phyloP scores from a whole-genome alignment of 176 grass and related monocot genomes.

The Oryza glumipatula region DNA sequence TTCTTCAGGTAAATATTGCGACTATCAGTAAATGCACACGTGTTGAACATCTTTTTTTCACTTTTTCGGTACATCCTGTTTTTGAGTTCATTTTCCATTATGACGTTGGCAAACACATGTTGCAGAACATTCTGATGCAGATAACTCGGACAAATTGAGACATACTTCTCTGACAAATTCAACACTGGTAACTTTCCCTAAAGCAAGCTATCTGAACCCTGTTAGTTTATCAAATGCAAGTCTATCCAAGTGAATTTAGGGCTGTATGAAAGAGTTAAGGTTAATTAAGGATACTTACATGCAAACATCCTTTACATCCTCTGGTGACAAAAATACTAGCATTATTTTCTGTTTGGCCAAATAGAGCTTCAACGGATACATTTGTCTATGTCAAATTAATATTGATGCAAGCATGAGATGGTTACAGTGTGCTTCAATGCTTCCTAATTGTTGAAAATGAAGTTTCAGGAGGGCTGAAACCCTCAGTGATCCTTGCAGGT shows the following conservation, averaged over 20 bases:
- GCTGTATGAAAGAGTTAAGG: not conserved
- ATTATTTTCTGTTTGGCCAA: not conserved
- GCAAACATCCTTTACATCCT: not conserved
- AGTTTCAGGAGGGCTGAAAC: conserved; percentile 24
- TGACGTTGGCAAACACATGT: not conserved
- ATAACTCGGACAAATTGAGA: conserved; percentile 44
- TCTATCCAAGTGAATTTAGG: conserved; percentile 36
- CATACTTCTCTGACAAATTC: conserved; percentile 26
- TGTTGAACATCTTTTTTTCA: not conserved
- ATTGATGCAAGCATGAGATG: not conserved
- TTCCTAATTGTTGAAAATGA: not conserved
- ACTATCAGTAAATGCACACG: conserved; percentile 5
- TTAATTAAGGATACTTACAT: conserved; percentile 10
- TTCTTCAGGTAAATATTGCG: conserved; percentile 46
- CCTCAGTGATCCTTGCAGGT: conserved; percentile 39
- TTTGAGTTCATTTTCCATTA: not conserved
- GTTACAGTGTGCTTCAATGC: not conserved
- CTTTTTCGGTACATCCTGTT: not conserved
- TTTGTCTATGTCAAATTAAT: conserved; percentile 14
- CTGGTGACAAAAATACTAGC: not conserved
- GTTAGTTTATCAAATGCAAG: conserved; percentile 42
- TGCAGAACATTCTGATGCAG: conserved; percentile 31
- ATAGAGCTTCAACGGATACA: not conserved
- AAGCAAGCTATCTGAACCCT: conserved; percentile 27
- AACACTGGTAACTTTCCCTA: conserved; percentile 7